Base-by-base conservation (phyloP, 345 rosid species). In the Ceriops decandra region DNA sequence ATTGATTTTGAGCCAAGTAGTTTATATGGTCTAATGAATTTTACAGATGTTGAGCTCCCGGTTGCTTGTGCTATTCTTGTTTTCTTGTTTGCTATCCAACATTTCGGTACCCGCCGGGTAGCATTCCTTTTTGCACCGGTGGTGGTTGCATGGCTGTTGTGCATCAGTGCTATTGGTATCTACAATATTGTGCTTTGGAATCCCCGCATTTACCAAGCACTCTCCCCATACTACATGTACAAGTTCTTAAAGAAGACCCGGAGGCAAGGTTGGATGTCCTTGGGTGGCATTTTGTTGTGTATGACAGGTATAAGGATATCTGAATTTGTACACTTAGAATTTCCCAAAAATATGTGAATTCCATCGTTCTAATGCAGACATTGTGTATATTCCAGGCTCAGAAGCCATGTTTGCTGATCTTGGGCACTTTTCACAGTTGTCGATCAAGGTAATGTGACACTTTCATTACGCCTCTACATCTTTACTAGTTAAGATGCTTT, bases 41-140 rank as follows among this genome's bases (percentile, higher is more conserved):
- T 1, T 60, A 51, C 72, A 69, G 72, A 69, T 69, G 66, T 69
- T 51, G 60, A 60, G 19, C 72, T 69, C 24, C 72, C 68, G 16
- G 58, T 54, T 54, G 27, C 16, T 22, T 54, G 58, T 22, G 58
- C 58, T 54, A 54, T 54, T 22, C 58, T 54, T 54, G 28, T 54
- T 9, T 54, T 22, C 58, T 54, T 54, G 58, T 54, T 54, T 54
- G 58, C 58, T 13, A 8, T 54, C 58, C 58, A 54, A 54, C 28
- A 22, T 22, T 21, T n/a, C 8, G 58, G 58, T 5, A 22, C 58
- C 27, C 58, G 22, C 58, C 24, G 27, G 27, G 58, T 54, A 21
- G 58, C 28, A 26, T 54, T 54, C 28, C 58, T 54, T 24, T 54
- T 54, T 22, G 58, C 58, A 54, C 58, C 58, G 16, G 27, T 54